Conservation (phyloP, 345 rosid genomes). For the Brassica rapa region DNA sequence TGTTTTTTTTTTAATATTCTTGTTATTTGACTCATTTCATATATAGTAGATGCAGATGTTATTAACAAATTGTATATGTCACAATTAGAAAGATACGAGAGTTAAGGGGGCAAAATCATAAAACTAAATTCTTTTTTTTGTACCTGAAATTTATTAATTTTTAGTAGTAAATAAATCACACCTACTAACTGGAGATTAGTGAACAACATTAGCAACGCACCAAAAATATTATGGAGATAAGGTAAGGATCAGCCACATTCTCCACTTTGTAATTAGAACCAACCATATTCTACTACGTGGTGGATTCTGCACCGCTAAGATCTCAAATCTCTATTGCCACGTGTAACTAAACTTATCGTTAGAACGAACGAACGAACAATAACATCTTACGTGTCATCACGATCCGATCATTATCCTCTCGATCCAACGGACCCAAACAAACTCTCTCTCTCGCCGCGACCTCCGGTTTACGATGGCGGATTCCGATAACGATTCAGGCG, state of each 20-base stretch:
- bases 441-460: constrained; percentile 13
- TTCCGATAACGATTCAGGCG: constrained; percentile 74
- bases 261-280: neutral
- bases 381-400: constrained; percentile 51
- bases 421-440: constrained; percentile 58
- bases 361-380: constrained; percentile 46
- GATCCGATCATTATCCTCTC: constrained; percentile 50
- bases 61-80: neutral
- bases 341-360: constrained; percentile 47
- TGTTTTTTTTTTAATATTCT: neutral
- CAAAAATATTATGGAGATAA: constrained; percentile 2
- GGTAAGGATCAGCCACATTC: constrained; percentile 1
- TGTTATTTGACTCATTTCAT: neutral
- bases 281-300: neutral
- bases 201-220: neutral
- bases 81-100: neutral
- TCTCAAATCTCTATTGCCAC: constrained; percentile 21
- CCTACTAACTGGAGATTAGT: neutral
- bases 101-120: neutral
- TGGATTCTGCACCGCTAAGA: constrained; percentile 7
- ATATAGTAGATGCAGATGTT: neutral
- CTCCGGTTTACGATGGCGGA: constrained; percentile 52
- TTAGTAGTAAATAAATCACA: neutral
- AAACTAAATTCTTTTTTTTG: neutral
- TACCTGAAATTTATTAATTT: neutral